These are phyloP conservation scores for Fusarium keratoplasticum DNA, from an alignment of 2,329 filamentous ascomycete species.

Conservation along the genomic window DNA sequence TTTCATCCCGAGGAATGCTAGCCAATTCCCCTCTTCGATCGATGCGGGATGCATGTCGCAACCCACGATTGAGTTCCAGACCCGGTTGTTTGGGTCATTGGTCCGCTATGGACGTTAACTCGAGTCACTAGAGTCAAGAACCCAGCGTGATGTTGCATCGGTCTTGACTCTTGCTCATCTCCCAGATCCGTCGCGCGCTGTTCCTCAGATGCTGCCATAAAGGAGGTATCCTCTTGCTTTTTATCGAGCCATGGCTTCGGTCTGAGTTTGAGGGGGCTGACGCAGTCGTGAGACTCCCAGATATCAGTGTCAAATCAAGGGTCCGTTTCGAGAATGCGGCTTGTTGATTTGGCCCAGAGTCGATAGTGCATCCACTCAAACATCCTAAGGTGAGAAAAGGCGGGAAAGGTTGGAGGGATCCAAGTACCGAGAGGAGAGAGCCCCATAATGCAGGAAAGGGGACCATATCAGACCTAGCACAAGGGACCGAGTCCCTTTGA, in stretches of 20 bases:
- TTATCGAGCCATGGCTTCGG: slow-evolving; percentile 14
- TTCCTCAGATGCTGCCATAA: background rate
- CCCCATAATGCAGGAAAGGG: background rate
- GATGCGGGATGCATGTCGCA: slow-evolving; percentile 23
- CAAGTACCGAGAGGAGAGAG: background rate
- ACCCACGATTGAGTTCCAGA: slow-evolving; percentile 22
- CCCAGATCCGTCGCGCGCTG: background rate
- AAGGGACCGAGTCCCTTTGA: background rate
- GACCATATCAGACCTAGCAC: slow-evolving; percentile 1
- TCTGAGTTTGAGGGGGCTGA: slow-evolving; percentile 5
- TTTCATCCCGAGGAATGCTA: slow-evolving; percentile 39
- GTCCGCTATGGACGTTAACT: slow-evolving; percentile 3
- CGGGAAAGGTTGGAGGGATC: background rate
- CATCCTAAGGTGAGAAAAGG: slow-evolving; percentile 13
- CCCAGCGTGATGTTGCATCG: background rate
- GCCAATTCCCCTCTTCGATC: slow-evolving; percentile 32
- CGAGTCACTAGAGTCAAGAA: background rate
- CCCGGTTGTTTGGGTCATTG: slow-evolving; percentile 32
- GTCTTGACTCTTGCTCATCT: background rate
- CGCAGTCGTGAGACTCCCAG: slow-evolving; percentile 20
- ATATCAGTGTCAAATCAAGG: slow-evolving; percentile 22
- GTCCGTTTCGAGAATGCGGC: slow-evolving; percentile 16
- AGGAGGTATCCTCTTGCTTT: slow-evolving; percentile 5
- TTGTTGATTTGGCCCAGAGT: slow-evolving; percentile 1
- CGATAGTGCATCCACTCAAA: background rate